Base-by-base conservation (phyloP, 2,329 filamentous ascomycete species). In the Beauveria brongniartii region DNA sequence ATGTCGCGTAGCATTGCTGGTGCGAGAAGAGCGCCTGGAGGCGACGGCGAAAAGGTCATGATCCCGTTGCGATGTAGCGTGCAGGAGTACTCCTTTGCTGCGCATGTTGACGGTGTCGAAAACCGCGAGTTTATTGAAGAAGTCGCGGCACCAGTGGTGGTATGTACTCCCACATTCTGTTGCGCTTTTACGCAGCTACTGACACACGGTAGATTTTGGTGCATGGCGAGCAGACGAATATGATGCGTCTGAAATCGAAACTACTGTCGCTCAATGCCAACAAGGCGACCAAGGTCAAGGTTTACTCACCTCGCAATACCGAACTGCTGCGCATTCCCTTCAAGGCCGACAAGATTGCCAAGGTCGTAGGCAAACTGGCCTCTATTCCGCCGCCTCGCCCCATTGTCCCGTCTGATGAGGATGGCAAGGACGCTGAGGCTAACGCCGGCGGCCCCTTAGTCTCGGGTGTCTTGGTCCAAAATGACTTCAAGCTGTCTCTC, bases 81-180 rank as follows among this genome's bases (percentile, higher is more conserved):
- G 10, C 89, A 95, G 60, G 94, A 99, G 72, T 92, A 90, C 72
- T 96, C 91, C 20, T 99, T 99, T 72, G 94, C 94, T 2, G 94
- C 94, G 0, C 94, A 99, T 69, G 94, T 99, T 4, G 94, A 97
- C 67, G 95, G 94, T 37, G 89, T 90, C 8, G 93, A 99, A 73
- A 99, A 99, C 69, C 85, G 91, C 63, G 92, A 96, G 66, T 99
- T 99, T 69, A 97, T 99, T 63, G 93, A 97, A 69, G 91, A 97
- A 73, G 89, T 97, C 47, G 86, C 82, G 34, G 92, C 94, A 2
- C 92, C 92, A 18, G 92, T 97, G 26, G 93, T 99, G 68, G 91
- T 95, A 82, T 78, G 90, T 87, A 51, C 22, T 5, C 30, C 2
- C 41, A 20, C 18, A n/a, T 4, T 6, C 22, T 26, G 7, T 47